A percentile compares a stretch with the other conserved stretches of the same genome.
Conservation (phyloP, 2,329 filamentous ascomycete species). For the Tolypocladium tropicale region DNA sequence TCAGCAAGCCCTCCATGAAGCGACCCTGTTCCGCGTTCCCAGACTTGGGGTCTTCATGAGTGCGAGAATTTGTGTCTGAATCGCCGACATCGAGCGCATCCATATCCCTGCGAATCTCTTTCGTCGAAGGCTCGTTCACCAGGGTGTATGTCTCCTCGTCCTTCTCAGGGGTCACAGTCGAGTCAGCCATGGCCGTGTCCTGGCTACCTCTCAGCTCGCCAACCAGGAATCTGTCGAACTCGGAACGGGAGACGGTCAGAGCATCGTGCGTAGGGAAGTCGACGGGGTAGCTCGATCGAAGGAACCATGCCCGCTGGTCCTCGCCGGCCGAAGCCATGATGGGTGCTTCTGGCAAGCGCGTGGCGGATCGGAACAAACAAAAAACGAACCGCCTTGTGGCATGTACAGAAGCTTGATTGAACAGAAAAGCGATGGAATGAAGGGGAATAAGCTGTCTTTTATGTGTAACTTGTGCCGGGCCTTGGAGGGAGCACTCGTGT, state of each 20-base stretch:
- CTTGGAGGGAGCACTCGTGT: neutral
- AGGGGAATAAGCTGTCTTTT: neutral
- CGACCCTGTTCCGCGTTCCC: slow-evolving; percentile 8
- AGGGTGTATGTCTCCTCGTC: slow-evolving; percentile 15
- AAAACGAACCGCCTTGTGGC: neutral
- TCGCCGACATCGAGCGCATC: slow-evolving; percentile 2
- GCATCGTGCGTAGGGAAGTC: slow-evolving; percentile 25
- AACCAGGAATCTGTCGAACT: slow-evolving; percentile 22
- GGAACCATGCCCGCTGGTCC: slow-evolving; percentile 24
- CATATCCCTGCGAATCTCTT: slow-evolving; percentile 10
- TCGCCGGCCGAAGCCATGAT: slow-evolving; percentile 5
- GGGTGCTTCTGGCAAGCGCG: no score
- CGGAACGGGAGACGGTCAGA: slow-evolving; percentile 17
- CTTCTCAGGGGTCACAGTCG: neutral
- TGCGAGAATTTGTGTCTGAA: neutral
- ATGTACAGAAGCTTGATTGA: neutral
- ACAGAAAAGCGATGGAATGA: neutral
- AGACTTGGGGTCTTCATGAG: neutral
- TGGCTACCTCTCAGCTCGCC: slow-evolving; percentile 12
- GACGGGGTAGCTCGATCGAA: slow-evolving; percentile 27
- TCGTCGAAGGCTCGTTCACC: slow-evolving; percentile 14
- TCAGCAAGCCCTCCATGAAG: slow-evolving; percentile 24
- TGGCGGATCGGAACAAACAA: neutral
- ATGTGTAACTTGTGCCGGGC: neutral
- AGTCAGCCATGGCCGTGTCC: neutral